Evolutionary conservation across 495 filamentous ascomycete species (phyloP), one percentile per base, ranked within the genome.

Genomic region (Cetradonia linearis): DNA sequence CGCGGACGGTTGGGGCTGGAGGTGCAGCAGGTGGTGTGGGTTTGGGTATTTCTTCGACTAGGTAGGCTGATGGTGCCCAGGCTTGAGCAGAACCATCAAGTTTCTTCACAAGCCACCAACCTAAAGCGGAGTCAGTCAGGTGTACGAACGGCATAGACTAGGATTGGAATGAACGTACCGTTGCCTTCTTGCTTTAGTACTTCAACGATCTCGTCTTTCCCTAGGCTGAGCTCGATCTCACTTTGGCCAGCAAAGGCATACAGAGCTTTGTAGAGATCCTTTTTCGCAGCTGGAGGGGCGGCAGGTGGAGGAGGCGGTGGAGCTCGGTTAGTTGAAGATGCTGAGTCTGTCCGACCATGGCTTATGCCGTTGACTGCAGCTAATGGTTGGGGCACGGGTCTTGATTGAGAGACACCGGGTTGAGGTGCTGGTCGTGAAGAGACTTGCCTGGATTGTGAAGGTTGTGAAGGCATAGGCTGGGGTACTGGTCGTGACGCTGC

Each of bases 71-170:
- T 0, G 93, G 93, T 0, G 91, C 83, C 93, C 93, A 98, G 44
- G 90, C 94, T 73, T 94, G 86, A 23, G 79, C 79, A 8, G 74
- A 75, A 3, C 76, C 72, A 61, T 82, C 75, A 53, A 70, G 70
- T 65, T 81, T 85, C 73, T 88, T 91, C 56, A 84, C 92, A 42
- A 96, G 77, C 91, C 91, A 96, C 94, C 94, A 97, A 48, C 91
- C 91, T 95, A 47, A 33, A 42, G 59, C 55, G 37, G 46, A 31
- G 3, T 47, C 16, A 56, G 40, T 59, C 16, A 18, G 49, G 2
- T 10, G n/a, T 16, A 54, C 18, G 7, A 34, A 10, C n/a, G 5
- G 50, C 18, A 28, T 54, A 20, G 8, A 36, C 4, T 11, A 36
- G 50, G 4, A 20, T 36, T 44, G 37, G 54, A 28, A 23, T 13